These are phyloP conservation scores for Prillingera fragicola DNA, from an alignment of 1,284 basidiomycete genomes.

Conservation along the genomic window DNA sequence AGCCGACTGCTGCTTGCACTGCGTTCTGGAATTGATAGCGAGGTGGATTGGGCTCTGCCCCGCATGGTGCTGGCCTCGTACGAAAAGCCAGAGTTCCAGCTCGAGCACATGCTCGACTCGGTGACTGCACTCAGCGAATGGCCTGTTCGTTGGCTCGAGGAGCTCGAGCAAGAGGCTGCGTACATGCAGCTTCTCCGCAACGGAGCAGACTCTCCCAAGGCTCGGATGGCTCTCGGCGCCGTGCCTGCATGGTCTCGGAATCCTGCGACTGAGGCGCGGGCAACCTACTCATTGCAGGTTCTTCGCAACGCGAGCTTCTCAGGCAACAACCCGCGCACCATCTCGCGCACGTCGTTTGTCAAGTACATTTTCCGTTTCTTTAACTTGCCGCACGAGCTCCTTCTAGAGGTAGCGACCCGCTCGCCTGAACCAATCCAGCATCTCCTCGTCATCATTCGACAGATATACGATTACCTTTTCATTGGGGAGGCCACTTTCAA, in stretches of 20 bases:
- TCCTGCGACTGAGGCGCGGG: constrained; percentile 23
- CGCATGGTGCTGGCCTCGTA: constrained; percentile 34
- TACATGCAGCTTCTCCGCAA: constrained; percentile 2
- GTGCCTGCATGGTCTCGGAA: constrained; percentile 32
- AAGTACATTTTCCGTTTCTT: constrained; percentile 33
- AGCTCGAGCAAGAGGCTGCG: constrained; percentile 33
- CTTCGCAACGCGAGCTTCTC: constrained; percentile 38
- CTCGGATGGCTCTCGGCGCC: constrained; percentile 19
- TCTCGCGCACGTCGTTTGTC: constrained; percentile 23
- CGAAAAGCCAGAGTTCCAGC: constrained; percentile 33
- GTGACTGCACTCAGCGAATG: constrained; percentile 29
- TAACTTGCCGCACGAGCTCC: constrained; percentile 25
- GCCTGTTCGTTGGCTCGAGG: constrained; percentile 33
- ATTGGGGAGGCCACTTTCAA: constrained; percentile 2
- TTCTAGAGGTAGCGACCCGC: constrained; percentile 29
- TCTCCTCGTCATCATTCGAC: constrained; percentile 30
- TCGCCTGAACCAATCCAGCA: constrained; percentile 38
- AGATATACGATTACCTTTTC: constrained; percentile 23
- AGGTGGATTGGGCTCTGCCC: constrained; percentile 44
- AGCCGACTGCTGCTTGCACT: constrained; percentile 39
- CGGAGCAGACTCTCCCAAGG: neutral
- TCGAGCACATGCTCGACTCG: constrained; percentile 33
- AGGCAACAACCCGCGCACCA: constrained; percentile 25
- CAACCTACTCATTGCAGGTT: constrained; percentile 34
- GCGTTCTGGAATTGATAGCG: constrained; percentile 29